Evolutionary conservation across 192 early-diverging fungal genomes (phyloP).

Genomic region (Phlyctochytrium arcticum): DNA sequence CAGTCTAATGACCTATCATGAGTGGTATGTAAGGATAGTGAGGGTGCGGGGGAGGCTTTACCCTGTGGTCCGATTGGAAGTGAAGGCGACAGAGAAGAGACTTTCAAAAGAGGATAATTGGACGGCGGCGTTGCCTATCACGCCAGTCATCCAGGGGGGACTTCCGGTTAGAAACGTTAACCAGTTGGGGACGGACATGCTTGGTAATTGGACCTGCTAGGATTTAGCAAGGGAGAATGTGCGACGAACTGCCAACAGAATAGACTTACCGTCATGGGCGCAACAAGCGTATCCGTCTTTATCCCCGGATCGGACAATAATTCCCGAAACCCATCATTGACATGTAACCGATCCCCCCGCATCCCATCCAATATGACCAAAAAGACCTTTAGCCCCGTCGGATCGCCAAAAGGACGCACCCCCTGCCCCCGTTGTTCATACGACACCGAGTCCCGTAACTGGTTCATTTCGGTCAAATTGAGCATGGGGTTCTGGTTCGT

Average conservation of each 20-base stretch:
- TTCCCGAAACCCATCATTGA: background rate
- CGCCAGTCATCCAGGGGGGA: slow-evolving; percentile 6
- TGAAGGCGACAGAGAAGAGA: background rate
- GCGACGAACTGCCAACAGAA: background rate
- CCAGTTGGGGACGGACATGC: slow-evolving; percentile 5
- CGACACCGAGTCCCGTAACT: background rate
- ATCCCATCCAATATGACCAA: slow-evolving; percentile 1
- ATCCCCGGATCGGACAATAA: background rate
- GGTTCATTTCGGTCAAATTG: background rate
- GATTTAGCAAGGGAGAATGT: background rate
- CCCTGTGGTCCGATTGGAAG: background rate
- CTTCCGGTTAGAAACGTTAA: background rate
- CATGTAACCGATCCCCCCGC: background rate
- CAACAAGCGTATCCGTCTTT: background rate
- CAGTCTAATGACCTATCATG: background rate
- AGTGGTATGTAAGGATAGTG: background rate
- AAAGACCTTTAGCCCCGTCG: background rate
- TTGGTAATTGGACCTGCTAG: background rate
- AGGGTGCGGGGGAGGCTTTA: no score
- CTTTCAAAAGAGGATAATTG: background rate
- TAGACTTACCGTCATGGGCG: background rate
- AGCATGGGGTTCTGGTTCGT: slow-evolving; percentile 6
- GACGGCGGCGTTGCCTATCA: slow-evolving; percentile 1
- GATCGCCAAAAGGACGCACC: background rate
- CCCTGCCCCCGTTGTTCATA: background rate